These are phyloP conservation scores for Citrullus amarus DNA, from an alignment of 306 rosid species.

Conservation along the genomic window DNA sequence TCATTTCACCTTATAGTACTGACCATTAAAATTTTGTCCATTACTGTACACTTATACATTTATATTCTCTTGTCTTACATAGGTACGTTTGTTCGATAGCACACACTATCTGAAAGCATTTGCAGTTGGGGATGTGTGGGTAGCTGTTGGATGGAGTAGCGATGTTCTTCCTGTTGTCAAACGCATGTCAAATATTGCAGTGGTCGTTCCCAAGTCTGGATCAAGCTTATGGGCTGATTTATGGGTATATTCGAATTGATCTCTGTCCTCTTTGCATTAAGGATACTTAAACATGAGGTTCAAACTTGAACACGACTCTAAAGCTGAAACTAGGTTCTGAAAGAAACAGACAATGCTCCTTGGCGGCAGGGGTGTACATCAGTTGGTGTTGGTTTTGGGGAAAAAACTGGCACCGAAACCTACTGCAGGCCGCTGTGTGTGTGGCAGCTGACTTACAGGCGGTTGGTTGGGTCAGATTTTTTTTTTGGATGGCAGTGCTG, in stretches of 20 bases:
- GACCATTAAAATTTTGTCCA: not conserved
- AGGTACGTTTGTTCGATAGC: slow-evolving; percentile 79
- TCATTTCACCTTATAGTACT: not conserved
- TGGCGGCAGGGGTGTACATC: too few relatives aligned
- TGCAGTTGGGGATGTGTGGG: slow-evolving; percentile 88
- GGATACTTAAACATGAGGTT: not conserved
- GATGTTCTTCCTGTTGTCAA: slow-evolving; percentile 79
- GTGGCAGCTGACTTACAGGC: too few relatives aligned
- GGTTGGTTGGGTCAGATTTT: too few relatives aligned
- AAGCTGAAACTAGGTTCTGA: not conserved
- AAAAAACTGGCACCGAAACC: too few relatives aligned
- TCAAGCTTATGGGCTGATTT: slow-evolving; percentile 87
- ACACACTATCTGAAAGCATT: slow-evolving; percentile 71
- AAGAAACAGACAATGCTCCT: not conserved
- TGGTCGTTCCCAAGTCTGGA: slow-evolving; percentile 83
- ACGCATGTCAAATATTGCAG: slow-evolving; percentile 73
- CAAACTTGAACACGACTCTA: not conserved
- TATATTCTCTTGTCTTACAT: slow-evolving; percentile 10
- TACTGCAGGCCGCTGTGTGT: too few relatives aligned
- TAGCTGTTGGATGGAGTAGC: slow-evolving; percentile 95
- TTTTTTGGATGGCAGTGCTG: too few relatives aligned
- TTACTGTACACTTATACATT: not conserved
- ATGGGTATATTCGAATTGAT: slow-evolving; percentile 41
- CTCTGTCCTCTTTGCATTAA: not conserved
- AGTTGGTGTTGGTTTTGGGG: too few relatives aligned